phyloP scores from a whole-genome alignment of 805 yeast species.

The Ogataea pini region DNA sequence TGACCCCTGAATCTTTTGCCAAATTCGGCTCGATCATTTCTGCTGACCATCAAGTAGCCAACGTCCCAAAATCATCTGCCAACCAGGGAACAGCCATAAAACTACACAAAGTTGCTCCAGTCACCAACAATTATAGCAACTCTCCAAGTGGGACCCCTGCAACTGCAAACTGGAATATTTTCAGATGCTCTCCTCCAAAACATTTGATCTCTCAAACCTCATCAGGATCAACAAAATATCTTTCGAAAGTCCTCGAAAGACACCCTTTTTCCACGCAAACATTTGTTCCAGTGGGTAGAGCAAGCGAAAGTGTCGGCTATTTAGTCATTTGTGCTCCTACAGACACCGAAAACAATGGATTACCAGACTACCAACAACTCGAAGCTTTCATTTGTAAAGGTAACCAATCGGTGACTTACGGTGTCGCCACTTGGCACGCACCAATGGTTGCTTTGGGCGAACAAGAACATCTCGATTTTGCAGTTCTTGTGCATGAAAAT shows the following conservation, averaged over 20 bases:
- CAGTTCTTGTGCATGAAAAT: slow-evolving; percentile 85
- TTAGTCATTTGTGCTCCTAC: slow-evolving; percentile 78
- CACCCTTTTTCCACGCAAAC: slow-evolving; percentile 91
- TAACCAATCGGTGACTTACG: slow-evolving; percentile 88
- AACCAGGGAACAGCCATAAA: slow-evolving; percentile 95
- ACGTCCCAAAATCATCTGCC: slow-evolving; percentile 53
- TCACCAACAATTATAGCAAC: slow-evolving; percentile 49
- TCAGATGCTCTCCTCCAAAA: slow-evolving; percentile 76
- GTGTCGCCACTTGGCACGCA: slow-evolving; percentile 89
- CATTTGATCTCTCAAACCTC: slow-evolving; percentile 45
- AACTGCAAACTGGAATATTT: slow-evolving; percentile 77
- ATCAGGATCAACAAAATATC: slow-evolving; percentile 35
- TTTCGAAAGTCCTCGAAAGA: slow-evolving; percentile 75
- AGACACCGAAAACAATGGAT: slow-evolving; percentile 38
- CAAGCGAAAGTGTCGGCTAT: slow-evolving; percentile 51
- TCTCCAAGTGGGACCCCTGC: slow-evolving; percentile 51
- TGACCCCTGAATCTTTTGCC: slow-evolving; percentile 68
- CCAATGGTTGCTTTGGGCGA: slow-evolving; percentile 87
- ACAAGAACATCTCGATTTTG: slow-evolving; percentile 62
- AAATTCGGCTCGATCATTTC: slow-evolving; percentile 77
- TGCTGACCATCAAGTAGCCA: slow-evolving; percentile 66
- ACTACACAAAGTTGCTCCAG: slow-evolving; percentile 69
- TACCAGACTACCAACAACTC: slow-evolving; percentile 63
- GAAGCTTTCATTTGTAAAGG: slow-evolving; percentile 77
- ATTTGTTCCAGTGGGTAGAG: slow-evolving; percentile 84